Evolutionary conservation across 768 basidiomycete genomes (phyloP), one percentile per base, ranked within the genome.

Genomic region (Russula earlei): DNA sequence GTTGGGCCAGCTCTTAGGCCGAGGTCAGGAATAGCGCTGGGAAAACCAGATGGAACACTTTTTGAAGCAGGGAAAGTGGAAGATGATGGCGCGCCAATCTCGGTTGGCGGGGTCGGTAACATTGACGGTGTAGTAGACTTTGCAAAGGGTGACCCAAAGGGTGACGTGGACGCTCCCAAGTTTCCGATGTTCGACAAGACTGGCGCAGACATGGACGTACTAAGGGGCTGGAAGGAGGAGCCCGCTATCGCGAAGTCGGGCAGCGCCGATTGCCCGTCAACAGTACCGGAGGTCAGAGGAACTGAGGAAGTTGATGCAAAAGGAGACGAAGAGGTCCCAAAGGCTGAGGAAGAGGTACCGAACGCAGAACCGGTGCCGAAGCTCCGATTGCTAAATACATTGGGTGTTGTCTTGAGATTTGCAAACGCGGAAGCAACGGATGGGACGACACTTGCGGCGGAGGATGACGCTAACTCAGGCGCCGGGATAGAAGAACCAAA

Each of bases 391-490:
- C 68, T 68, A 53, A 75, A 75, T 5, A 63, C 66, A 34, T 70
- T 76, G 1, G 69, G 67, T 4, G 63, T 59, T 0, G 71, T 61
- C 11, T 66, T 62, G 7, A 75, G 52, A 49, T 65, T 66, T 38
- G 72, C 67, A 56, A 76, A 74, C 10, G 63, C 75, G 2, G 56
- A 55, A 25, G 49, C 42, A 12, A 55, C 49, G 19, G 56, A 47
- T 3, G 49, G 42, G 15, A 49, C 38, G 34, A 58, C 38, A 8
- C 31, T 33, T 4, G 58, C 29, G 17, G 60, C 45, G 22, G 60
- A 29, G 11, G 63, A 51, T 4, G 47, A 14, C 1, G 19, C 24
- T 4, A 64, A 43, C 4, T 50, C 44, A 3, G 63, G 43, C 2
- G 60, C 44, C 15, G 67, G 52, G 14, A 64, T 63, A 20, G 52